phyloP scores from a whole-genome alignment of 1,284 basidiomycete species.

The Dichomitus squalens region DNA sequence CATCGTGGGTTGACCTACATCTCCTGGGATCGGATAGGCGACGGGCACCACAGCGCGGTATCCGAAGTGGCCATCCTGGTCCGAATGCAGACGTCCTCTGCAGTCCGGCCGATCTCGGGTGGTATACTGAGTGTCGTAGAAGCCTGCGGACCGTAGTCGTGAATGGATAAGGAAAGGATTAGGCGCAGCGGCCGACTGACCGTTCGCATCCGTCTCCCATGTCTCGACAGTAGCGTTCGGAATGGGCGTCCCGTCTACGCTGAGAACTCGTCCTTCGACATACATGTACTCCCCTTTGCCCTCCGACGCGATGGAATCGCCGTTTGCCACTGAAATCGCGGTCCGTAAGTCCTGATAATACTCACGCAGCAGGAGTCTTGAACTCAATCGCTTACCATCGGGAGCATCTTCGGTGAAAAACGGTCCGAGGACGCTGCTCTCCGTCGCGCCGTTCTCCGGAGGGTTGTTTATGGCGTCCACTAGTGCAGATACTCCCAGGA shows the following conservation, averaged over 20 bases:
- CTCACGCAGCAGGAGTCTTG: not conserved
- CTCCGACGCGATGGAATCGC: slow-evolving; percentile 63
- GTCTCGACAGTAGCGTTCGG: slow-evolving; percentile 73
- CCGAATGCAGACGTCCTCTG: slow-evolving; percentile 68
- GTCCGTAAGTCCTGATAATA: not conserved
- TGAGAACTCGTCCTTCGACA: slow-evolving; percentile 71
- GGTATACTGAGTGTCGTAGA: slow-evolving; percentile 68
- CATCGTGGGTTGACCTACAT: slow-evolving; percentile 42
- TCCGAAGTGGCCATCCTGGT: slow-evolving; percentile 66
- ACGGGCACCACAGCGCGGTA: slow-evolving; percentile 81
- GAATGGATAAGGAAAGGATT: too few relatives aligned
- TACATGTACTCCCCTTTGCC: slow-evolving; percentile 84
- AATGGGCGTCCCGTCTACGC: slow-evolving; percentile 71
- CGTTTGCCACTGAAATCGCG: slow-evolving; percentile 37
- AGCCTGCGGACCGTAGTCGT: slow-evolving; percentile 34
- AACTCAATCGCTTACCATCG: slow-evolving; percentile 51
- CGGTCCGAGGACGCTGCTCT: slow-evolving; percentile 80
- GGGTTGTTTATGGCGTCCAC: slow-evolving; percentile 82
- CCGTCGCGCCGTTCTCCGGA: slow-evolving; percentile 64
- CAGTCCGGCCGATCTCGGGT: slow-evolving; percentile 70
- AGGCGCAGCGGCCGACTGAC: slow-evolving; percentile 46
- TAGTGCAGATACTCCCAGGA: slow-evolving; percentile 76
- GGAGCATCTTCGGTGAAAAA: slow-evolving; percentile 84
- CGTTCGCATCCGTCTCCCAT: slow-evolving; percentile 84
- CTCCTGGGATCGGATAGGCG: slow-evolving; percentile 80